Conservation (phyloP, 345 rosid genomes). For the Salix udensis region DNA sequence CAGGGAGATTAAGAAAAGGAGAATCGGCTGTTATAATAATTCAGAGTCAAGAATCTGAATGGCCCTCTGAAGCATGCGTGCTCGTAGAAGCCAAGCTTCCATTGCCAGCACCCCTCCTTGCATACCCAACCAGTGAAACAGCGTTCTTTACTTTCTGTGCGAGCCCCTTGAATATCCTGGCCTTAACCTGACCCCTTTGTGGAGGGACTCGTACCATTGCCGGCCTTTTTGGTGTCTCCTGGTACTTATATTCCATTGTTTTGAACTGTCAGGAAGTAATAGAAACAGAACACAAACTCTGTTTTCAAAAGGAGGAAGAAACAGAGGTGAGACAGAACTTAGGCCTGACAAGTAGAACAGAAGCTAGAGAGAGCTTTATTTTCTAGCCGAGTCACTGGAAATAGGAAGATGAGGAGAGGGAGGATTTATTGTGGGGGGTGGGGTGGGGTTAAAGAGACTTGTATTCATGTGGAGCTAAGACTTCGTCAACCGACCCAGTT, state of each 20-base stretch:
- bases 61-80: background rate
- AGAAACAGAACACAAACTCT: background rate
- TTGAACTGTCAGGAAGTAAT: background rate
- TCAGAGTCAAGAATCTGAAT: background rate
- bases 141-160: constrained; percentile 2
- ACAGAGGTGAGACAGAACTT: background rate
- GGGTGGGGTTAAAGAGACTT: background rate
- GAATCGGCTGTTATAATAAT: background rate
- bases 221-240: background rate
- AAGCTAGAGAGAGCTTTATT: background rate
- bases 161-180: constrained; percentile 8
- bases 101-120: background rate
- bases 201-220: constrained; percentile 23
- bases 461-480: background rate
- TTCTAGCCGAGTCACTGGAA: background rate
- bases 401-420: too few relatives aligned
- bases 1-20: background rate
- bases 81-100: background rate
- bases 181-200: constrained; percentile 27
- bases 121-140: background rate
- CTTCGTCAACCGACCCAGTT: too few relatives aligned
- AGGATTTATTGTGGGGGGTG: background rate
- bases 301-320: background rate
- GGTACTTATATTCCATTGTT: constrained; percentile 2
- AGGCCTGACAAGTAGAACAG: background rate